phyloP scores from a whole-genome alignment of 2,329 filamentous ascomycete species.

The Cladosporium oxysporum region DNA sequence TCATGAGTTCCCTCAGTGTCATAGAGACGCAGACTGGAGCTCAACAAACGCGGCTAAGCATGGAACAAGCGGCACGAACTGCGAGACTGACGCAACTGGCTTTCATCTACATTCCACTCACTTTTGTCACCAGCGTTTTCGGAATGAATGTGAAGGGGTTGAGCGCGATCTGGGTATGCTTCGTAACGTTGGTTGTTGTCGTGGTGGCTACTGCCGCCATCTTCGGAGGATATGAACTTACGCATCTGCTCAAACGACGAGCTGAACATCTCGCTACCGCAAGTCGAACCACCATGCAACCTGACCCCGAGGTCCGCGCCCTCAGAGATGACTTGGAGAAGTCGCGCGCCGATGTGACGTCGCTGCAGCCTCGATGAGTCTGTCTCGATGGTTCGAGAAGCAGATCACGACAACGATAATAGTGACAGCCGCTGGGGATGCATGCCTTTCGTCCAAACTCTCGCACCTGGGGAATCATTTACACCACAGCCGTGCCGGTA shows the following conservation, averaged over 20 bases:
- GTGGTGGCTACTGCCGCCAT: slow-evolving; percentile 1
- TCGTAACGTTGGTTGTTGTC: slow-evolving; percentile 8
- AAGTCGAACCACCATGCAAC: neutral
- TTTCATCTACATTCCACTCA: slow-evolving; percentile 28
- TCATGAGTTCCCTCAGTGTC: slow-evolving; percentile 30
- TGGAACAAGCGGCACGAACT: slow-evolving; percentile 23
- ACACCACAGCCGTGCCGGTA: neutral
- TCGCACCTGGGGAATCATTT: neutral
- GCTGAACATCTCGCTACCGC: neutral
- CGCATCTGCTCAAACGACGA: neutral
- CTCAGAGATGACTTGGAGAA: neutral
- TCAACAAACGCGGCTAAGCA: slow-evolving; percentile 21
- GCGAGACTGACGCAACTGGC: slow-evolving; percentile 25
- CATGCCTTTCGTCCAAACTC: neutral
- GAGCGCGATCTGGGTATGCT: slow-evolving; percentile 8
- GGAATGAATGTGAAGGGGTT: slow-evolving; percentile 31
- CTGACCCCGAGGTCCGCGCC: neutral
- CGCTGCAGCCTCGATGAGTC: neutral
- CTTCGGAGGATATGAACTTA: neutral
- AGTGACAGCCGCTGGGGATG: neutral
- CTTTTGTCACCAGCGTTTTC: slow-evolving; percentile 28
- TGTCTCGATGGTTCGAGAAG: neutral
- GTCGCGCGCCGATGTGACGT: neutral
- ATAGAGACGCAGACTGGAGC: slow-evolving; percentile 19
- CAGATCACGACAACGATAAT: neutral